A percentile compares a stretch with the other conserved stretches of the same genome.
Evolutionary conservation across 352 stramenopile genomes (phyloP).

Genomic region (Pythium folliculosum): DNA sequence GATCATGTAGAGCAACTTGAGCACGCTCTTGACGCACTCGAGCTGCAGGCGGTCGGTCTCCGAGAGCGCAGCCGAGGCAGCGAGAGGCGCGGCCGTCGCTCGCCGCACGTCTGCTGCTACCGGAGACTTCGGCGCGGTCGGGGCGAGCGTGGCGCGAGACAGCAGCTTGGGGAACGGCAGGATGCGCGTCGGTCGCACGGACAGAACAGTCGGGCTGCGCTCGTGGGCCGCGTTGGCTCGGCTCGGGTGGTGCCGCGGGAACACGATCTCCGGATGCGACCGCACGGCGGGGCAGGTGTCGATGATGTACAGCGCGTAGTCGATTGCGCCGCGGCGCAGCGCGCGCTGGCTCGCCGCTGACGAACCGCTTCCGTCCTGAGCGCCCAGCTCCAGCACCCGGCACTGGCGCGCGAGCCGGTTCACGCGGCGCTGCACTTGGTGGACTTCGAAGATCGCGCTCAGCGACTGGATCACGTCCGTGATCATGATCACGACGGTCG

Average conservation of each 20-base stretch:
- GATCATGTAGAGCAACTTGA: slow-evolving; percentile 36
- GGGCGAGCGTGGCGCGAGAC: not conserved
- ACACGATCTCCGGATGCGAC: not conserved
- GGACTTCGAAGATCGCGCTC: slow-evolving; percentile 5
- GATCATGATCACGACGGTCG: slow-evolving; percentile 2
- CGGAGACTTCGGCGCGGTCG: not conserved
- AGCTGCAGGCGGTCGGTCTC: slow-evolving; percentile 1
- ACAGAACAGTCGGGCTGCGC: not conserved
- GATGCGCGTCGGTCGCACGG: not conserved
- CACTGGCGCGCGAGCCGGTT: not conserved
- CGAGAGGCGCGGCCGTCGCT: not conserved
- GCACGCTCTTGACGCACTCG: slow-evolving; percentile 14
- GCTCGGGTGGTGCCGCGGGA: not conserved
- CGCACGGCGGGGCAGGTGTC: not conserved
- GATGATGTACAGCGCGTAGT: slow-evolving; percentile 1
- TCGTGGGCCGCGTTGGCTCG: too few relatives aligned
- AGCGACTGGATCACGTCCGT: slow-evolving; percentile 5
- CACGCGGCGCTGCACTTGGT: not conserved
- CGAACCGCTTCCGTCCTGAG: not conserved
- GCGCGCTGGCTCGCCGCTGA: not conserved
- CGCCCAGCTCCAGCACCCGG: not conserved
- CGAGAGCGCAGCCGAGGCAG: too few relatives aligned
- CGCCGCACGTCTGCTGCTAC: not conserved
- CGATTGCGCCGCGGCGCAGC: not conserved
- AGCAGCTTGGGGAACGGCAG: not conserved